Evolutionary conservation across 192 early-diverging fungal genomes (phyloP), one percentile per base, ranked within the genome.

Genomic region (Phycomyces nitens): DNA sequence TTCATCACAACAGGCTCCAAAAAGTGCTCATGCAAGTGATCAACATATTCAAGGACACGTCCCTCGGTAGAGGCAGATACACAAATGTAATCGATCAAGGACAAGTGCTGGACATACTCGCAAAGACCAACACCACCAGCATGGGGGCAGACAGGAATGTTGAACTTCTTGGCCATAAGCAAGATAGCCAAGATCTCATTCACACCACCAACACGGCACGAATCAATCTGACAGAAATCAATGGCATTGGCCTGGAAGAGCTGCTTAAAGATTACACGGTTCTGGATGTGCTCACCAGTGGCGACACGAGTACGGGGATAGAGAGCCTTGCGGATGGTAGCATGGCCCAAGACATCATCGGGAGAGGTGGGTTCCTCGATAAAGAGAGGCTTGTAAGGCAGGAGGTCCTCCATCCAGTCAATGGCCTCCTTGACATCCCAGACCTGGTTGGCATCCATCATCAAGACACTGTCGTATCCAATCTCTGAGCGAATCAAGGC

Each of bases 381-480:
- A 39, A 70, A 78, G 5, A 71, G 51, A 21, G 77, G 77, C 27
- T 78, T 78, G 66, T 64, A 78, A 11, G 64, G 62, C 20, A 78
- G 49, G 18, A 78, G 52, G 8, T 69, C 65, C 21, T 78, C 49
- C 77, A 78, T 78, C 73, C 74, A 76, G 21, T 78, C 77, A 64
- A 78, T 78, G 23, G 77, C 77, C 49, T 78, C 64, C 41, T 73
- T 47, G 12, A 78, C 77, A 60, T 73, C 77, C 77, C 77, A 78
- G 24, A 78, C 72, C 49, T 78, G 77, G 66, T 78, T 78, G n/a
- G 77, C 77, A 58, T 78, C 77, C 66, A 78, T 78, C 77, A 78
- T 78, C 58, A 78, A 61, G 11, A 69, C 56, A 27, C 65, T 72
- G 10, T 78, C 60, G 2, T 77, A 54, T 18, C 77, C 77, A 63